Percentiles rank a stretch among this genome's conserved stretches.
phyloP scores from a whole-genome alignment of 2,329 filamentous ascomycete genomes.

The Akanthomyces muscarius region DNA sequence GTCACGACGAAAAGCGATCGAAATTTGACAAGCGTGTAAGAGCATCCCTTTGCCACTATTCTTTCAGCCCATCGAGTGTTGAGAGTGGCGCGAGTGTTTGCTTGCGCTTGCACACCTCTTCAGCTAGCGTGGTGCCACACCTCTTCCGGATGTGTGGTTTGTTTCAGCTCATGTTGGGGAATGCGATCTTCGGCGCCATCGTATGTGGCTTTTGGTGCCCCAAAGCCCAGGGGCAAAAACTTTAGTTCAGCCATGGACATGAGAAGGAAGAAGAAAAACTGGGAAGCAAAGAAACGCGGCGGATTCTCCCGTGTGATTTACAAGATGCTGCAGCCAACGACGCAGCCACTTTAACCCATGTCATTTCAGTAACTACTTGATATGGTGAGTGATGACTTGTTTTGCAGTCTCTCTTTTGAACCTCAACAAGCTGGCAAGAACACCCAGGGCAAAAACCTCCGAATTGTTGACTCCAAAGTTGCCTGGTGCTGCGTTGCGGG shows the following conservation, averaged over 20 bases:
- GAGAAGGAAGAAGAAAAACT: not conserved
- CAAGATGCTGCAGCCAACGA: not conserved
- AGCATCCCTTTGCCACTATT: no score
- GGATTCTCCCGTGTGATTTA: no score
- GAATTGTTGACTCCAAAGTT: not conserved
- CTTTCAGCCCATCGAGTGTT: not conserved
- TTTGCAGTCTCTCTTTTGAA: no score
- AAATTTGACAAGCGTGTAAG: no score
- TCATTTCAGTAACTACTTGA: no score
- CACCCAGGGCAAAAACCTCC: not conserved
- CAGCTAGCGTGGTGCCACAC: not conserved
- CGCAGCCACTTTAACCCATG: not conserved
- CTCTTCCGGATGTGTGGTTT: not conserved
- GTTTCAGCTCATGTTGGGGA: slow-evolving; percentile 9
- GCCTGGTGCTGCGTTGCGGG: not conserved
- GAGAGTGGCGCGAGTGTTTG: not conserved
- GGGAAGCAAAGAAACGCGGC: not conserved
- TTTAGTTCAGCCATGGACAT: not conserved
- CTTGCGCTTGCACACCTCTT: not conserved
- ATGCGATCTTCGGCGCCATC: slow-evolving; percentile 4
- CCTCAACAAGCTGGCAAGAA: not conserved
- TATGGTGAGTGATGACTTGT: no score
- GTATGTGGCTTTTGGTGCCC: not conserved
- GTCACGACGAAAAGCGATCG: no score
- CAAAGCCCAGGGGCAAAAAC: not conserved